Percentiles rank a stretch among this genome's conserved stretches.
Conservation (phyloP, 148 eudicot species). For the Beta vulgaris region DNA sequence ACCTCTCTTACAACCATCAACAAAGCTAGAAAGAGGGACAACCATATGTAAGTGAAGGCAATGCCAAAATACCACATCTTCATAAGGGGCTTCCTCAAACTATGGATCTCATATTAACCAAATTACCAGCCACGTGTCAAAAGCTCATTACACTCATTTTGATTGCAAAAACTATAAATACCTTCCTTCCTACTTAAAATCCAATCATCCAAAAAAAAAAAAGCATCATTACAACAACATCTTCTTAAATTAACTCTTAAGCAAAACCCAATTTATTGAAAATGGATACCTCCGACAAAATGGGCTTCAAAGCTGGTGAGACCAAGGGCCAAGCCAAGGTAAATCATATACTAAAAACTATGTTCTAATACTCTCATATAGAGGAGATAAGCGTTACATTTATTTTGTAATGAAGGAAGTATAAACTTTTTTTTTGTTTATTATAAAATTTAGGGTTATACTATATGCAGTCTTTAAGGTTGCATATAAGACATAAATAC, state of each 20-base stretch:
- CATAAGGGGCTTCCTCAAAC: background rate
- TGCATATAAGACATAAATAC: no score
- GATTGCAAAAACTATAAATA: slow-evolving; percentile 4
- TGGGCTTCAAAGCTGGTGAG: slow-evolving; percentile 23
- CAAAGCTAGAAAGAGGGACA: background rate
- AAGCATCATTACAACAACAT: no score
- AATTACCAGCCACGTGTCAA: slow-evolving; percentile 1
- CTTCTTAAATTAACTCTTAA: no score
- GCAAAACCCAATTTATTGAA: background rate
- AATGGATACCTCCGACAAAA: slow-evolving; percentile 25
- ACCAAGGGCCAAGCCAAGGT: slow-evolving; percentile 33
- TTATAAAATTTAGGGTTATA: no score
- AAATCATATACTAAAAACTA: no score
- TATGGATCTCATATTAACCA: background rate
- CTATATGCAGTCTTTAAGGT: no score
- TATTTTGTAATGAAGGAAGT: no score
- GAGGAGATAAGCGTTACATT: no score
- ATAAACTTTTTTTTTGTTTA: no score
- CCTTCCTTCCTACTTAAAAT: background rate
- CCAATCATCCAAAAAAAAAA: background rate
- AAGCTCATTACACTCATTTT: background rate
- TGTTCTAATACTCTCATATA: no score
- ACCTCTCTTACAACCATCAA: background rate
- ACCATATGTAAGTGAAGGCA: background rate
- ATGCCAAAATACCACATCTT: background rate